Evolutionary conservation across 495 filamentous ascomycete species (phyloP), one percentile per base, ranked within the genome.

Genomic region (Podospora pseudopauciseta): DNA sequence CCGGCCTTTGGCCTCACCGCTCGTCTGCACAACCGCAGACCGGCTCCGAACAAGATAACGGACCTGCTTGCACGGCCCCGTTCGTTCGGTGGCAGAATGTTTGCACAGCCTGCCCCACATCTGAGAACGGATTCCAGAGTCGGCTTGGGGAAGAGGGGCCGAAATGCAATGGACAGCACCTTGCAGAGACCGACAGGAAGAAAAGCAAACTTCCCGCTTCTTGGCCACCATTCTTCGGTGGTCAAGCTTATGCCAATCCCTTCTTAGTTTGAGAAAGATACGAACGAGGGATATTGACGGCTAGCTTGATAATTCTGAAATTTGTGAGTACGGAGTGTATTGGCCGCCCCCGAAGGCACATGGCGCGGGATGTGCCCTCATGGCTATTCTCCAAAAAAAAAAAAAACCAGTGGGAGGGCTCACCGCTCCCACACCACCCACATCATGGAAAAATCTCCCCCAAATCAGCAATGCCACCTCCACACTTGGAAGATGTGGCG

Each of bases 341-440:
- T 49, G 7, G 13, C 30, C 30, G 39, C 13, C 39, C 39, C 39
- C 39, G 39, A 49, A 0, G 39, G 39, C 15, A 16, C 39, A 49
- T 49, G 5, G 5, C 39, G 39, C 39, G 39, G 5, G 39, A 18
- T 49, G 39, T 11, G 7, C 9, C 39, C 39, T 49, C 39, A 49
- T 11, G 39, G 39, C 39, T 16, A 32, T 32, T 32, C 30, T 32
- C 30, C 4, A 32, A 32, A 49, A 49, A 23, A 49, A 49, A 23
- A 19, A 23, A 23, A 49, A 13, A 11, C 39, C 39, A 49, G 39
- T 49, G 63, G 49, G 53, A 56, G 61, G 30, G 63, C 59, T 69
- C 68, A 69, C 68, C 68, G 68, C 68, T 65, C 62, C 44, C 32
- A 18, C 32, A 18, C 27, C 28, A 20, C 28, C 55, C n/a, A 23